Percentiles rank a stretch among this genome's conserved stretches.
Evolutionary conservation across 2,329 filamentous ascomycete genomes (phyloP).

Genomic region (Drechslera avenae): DNA sequence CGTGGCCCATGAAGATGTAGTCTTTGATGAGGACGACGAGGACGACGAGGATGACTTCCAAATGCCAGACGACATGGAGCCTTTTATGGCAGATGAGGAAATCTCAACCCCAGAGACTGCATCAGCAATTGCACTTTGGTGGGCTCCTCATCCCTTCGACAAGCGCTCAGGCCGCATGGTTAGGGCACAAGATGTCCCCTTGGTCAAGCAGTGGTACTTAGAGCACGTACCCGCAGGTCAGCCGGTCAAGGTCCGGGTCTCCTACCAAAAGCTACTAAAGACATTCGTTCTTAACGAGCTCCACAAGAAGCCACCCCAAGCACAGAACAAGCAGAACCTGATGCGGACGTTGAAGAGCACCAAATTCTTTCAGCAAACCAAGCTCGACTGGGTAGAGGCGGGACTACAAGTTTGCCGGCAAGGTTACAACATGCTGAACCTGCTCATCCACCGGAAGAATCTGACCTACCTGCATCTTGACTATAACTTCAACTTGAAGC

Average conservation of each 20-base stretch:
- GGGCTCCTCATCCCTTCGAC: conserved; percentile 96
- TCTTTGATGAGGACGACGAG: conserved; percentile 87
- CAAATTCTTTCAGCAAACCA: conserved; percentile 99
- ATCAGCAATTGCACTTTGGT: conserved; percentile 92
- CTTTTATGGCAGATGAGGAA: conserved; percentile 88
- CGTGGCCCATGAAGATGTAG: conserved; percentile 87
- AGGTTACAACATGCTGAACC: conserved; percentile 98
- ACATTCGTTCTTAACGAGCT: conserved; percentile 95
- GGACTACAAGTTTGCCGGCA: conserved; percentile 97
- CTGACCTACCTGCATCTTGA: conserved; percentile 97
- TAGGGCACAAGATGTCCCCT: conserved; percentile 90
- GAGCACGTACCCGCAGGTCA: conserved; percentile 91
- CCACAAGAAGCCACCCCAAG: conserved; percentile 94
- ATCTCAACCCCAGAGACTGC: conserved; percentile 88
- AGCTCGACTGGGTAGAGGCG: conserved; percentile 98
- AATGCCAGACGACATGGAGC: conserved; percentile 77
- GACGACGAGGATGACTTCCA: conserved; percentile 85
- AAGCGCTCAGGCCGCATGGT: conserved; percentile 94
- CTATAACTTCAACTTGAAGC: conserved; percentile 99
- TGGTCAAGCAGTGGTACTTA: conserved; percentile 98
- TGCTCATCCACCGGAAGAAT: conserved; percentile 97
- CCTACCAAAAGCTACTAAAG: conserved; percentile 97
- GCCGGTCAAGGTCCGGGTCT: conserved; percentile 95
- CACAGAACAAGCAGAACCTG: conserved; percentile 91
- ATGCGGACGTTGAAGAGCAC: conserved; percentile 90